Evolutionary conservation across 2,329 filamentous ascomycete genomes (phyloP), one percentile per base, ranked within the genome.

Genomic region (Trichoderma koningii): DNA sequence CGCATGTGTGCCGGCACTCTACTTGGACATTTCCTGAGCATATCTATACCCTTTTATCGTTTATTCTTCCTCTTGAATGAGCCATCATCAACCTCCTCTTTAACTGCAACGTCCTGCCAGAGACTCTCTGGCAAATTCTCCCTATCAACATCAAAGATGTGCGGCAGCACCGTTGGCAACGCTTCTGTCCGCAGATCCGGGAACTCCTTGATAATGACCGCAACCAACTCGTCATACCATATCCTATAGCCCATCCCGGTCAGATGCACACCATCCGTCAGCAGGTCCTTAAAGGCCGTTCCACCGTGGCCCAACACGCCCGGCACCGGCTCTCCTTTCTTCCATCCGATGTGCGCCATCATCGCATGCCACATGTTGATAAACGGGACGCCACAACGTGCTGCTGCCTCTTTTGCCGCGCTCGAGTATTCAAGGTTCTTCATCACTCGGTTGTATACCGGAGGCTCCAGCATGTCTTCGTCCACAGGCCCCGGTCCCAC

Each of bases 341-440:
- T 53, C 59, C 59, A 62, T 12, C 59, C 59, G 15, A 45, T 38
- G 4, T 34, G 59, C 7, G n/a, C 26, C 38, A 45, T 44, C 38
- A 53, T 34, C 3, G 48, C 21, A 12, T 45, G 59, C 59, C 59
- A 62, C 59, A 62, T 62, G n/a, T 61, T 47, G 7, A 61, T 61
- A 6, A 61, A 61, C 15, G 57, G 57, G 14, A 52, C 47, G 17
- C 57, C 47, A 23, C 47, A 61, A 3, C 47, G 57, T 30, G n/a
- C 34, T 17, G 57, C 34, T 5, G 30, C n/a, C 6, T 50, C 38
- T 34, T 53, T 62, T 7, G 59, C 59, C 2, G 59, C 48, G 15
- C 53, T 48, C 5, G 59, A 53, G 9, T 62, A 62, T 21, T 21
- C 9, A 9, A 62, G n/a, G 19, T 52, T 62, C 5, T 42, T 44